Conservation (phyloP, 768 basidiomycete species). For the Leccinum imitatum region DNA sequence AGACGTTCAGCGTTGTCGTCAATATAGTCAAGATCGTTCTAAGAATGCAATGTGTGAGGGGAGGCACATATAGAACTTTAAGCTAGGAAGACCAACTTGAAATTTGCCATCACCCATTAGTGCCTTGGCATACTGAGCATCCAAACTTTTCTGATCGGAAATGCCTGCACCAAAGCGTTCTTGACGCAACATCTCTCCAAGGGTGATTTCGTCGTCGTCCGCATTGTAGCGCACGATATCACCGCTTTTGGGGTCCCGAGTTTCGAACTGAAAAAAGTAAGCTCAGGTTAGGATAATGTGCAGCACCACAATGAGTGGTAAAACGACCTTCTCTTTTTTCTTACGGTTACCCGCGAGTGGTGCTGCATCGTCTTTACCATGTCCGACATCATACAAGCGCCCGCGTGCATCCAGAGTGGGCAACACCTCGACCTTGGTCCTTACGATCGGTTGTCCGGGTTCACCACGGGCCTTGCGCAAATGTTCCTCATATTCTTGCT, state of each 20-base stretch:
- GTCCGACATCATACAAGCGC: constrained; percentile 87
- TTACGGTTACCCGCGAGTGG: constrained; percentile 66
- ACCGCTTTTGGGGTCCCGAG: constrained; percentile 86
- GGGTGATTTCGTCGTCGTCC: constrained; percentile 82
- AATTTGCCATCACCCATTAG: constrained; percentile 90
- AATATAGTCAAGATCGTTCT: constrained; percentile 92
- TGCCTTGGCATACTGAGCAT: constrained; percentile 84
- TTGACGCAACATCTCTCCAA: constrained; percentile 91
- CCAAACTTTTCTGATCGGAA: constrained; percentile 88
- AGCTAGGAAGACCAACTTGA: constrained; percentile 46
- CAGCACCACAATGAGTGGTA: background rate
- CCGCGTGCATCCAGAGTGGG: constrained; percentile 88
- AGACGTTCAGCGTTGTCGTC: constrained; percentile 96
- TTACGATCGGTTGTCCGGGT: constrained; percentile 38
- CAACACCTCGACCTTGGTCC: constrained; percentile 75
- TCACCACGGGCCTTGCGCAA: constrained; percentile 48
- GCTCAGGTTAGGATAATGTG: constrained; percentile 1
- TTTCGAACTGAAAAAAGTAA: constrained; percentile 61
- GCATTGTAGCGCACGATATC: constrained; percentile 86
- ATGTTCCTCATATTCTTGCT: constrained; percentile 83
- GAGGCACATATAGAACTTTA: background rate
- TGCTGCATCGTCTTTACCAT: constrained; percentile 59
- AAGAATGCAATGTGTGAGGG: background rate
- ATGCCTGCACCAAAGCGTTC: constrained; percentile 89
- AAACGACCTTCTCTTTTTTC: constrained; percentile 68